Conservation (phyloP, 495 filamentous ascomycete genomes). For the Glutinoglossum americanum region DNA sequence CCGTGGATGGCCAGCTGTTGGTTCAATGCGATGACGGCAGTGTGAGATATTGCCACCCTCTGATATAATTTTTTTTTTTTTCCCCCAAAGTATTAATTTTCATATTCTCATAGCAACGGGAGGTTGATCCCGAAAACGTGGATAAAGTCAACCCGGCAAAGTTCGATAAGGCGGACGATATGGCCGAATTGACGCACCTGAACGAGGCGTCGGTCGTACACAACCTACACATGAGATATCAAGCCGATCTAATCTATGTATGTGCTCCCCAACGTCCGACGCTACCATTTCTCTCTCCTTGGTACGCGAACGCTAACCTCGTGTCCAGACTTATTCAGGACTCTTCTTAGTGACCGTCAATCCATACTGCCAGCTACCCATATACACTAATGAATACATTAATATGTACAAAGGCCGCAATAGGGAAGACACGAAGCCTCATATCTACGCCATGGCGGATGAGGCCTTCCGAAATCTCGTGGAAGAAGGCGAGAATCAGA, state of each 20-base stretch:
- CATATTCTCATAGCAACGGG: conserved; percentile 42
- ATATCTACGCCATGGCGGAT: conserved; percentile 98
- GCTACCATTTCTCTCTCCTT: background rate
- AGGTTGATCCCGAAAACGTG: conserved; percentile 61
- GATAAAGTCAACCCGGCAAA: conserved; percentile 99
- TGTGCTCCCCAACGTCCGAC: conserved; percentile 9
- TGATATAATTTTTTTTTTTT: too few relatives aligned
- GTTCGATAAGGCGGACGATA: conserved; percentile 97
- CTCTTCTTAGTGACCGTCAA: conserved; percentile 95
- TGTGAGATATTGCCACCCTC: conserved; percentile 30
- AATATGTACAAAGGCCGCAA: conserved; percentile 86
- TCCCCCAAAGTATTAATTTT: background rate
- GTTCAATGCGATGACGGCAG: conserved; percentile 90
- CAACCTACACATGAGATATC: conserved; percentile 83
- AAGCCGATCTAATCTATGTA: conserved; percentile 85
- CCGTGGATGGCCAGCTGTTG: conserved; percentile 39
- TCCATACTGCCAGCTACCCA: conserved; percentile 82
- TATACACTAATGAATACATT: conserved; percentile 92
- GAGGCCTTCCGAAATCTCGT: conserved; percentile 89
- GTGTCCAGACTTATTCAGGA: conserved; percentile 67
- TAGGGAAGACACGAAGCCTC: conserved; percentile 84
- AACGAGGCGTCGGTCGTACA: conserved; percentile 97
- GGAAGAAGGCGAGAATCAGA: conserved; percentile 88
- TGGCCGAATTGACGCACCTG: conserved; percentile 93
- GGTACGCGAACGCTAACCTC: conserved; percentile 4